Conservation (phyloP, 2,329 filamentous ascomycete species). For the Neurospora crassa region DNA sequence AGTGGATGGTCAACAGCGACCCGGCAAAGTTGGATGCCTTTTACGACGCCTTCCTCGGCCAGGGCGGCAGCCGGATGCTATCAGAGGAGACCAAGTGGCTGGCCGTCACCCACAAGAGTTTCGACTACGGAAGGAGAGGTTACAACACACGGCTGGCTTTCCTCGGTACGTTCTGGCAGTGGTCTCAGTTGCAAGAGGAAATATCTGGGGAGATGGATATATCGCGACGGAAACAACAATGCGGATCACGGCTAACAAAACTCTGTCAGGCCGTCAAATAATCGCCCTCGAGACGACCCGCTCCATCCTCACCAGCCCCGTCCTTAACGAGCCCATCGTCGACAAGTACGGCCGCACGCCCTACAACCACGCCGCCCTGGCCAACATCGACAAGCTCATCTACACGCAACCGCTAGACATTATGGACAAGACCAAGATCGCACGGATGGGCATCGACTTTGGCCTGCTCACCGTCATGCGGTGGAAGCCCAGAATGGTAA, state of each 20-base stretch:
- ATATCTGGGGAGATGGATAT: background rate
- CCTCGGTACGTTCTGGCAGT: slow-evolving; percentile 49
- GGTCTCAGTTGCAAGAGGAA: background rate
- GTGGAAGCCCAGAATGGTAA: slow-evolving; percentile 80
- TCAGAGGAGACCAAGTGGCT: slow-evolving; percentile 94
- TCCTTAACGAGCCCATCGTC: background rate
- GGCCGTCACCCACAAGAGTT: slow-evolving; percentile 95
- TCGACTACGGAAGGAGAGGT: slow-evolving; percentile 86
- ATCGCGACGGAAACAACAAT: background rate
- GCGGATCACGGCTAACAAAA: background rate
- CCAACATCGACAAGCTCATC: slow-evolving; percentile 64
- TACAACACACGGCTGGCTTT: slow-evolving; percentile 93
- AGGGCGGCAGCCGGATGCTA: slow-evolving; percentile 61
- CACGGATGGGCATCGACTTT: slow-evolving; percentile 57
- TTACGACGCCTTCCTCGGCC: slow-evolving; percentile 68
- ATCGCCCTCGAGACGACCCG: slow-evolving; percentile 14
- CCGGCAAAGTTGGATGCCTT: slow-evolving; percentile 65
- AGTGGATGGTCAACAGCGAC: slow-evolving; percentile 66
- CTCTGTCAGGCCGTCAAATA: background rate
- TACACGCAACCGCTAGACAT: slow-evolving; percentile 48
- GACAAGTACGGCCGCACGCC: slow-evolving; percentile 45
- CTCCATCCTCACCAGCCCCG: slow-evolving; percentile 13
- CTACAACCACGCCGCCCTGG: slow-evolving; percentile 61
- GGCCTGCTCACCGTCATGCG: slow-evolving; percentile 67
- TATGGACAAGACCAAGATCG: slow-evolving; percentile 55